These are phyloP conservation scores for Salvia miltiorrhiza DNA, from an alignment of 257 asterid species.

Conservation along the genomic window DNA sequence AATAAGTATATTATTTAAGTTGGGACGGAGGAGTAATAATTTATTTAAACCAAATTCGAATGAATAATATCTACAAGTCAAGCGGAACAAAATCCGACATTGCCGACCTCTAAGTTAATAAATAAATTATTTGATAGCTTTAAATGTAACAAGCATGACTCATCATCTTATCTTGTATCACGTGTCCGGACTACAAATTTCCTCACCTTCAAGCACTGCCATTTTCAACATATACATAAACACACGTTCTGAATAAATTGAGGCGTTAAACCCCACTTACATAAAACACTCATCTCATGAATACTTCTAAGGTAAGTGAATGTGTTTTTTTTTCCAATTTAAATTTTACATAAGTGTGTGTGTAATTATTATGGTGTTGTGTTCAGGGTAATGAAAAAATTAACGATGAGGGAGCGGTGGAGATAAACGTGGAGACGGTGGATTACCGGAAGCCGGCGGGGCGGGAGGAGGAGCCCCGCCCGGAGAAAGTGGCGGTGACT, in stretches of 20 bases:
- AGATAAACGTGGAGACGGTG: slow-evolving; percentile 37
- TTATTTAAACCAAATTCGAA: too few species aligned
- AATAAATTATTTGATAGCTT: too few species aligned
- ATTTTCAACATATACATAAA: background rate
- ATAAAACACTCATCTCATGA: slow-evolving; percentile 3
- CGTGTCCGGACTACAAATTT: background rate
- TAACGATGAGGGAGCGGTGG: slow-evolving; percentile 33
- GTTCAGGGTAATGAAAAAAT: slow-evolving; percentile 25
- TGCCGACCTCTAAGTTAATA: too few species aligned
- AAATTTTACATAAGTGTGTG: too few species aligned
- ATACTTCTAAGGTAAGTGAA: slow-evolving; percentile 22
- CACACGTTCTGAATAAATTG: background rate
- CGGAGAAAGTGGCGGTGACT: slow-evolving; percentile 37
- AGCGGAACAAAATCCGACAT: too few species aligned
- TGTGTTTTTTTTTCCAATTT: too few species aligned
- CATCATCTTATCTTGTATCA: background rate
- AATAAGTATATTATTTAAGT: too few species aligned
- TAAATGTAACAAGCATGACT: background rate
- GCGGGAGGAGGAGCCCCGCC: slow-evolving; percentile 21
- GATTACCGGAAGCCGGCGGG: slow-evolving; percentile 43
- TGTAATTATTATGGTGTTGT: background rate
- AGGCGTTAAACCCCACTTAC: background rate
- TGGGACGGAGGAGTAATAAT: too few species aligned
- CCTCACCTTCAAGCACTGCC: background rate
- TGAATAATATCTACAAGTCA: too few species aligned